phyloP scores from a whole-genome alignment of 1,284 basidiomycete genomes.

The Coniferiporia sulphurascens region DNA sequence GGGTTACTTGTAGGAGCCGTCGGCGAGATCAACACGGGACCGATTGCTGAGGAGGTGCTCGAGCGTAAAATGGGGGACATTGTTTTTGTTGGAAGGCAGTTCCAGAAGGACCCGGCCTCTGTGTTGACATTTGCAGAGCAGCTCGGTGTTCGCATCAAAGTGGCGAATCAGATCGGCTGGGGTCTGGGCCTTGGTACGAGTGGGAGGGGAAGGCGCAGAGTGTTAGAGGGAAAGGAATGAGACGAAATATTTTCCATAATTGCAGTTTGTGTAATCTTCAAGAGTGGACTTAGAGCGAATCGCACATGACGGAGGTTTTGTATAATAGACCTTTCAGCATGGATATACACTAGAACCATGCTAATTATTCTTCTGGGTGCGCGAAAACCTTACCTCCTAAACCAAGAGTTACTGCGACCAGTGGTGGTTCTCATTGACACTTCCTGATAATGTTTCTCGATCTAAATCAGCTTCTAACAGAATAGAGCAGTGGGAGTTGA shows the following conservation, averaged over 20 bases:
- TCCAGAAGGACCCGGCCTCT: conserved; percentile 51
- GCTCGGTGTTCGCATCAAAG: conserved; percentile 27
- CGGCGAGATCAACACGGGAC: conserved; percentile 42
- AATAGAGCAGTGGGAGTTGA: too few relatives aligned
- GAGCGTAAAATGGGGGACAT: conserved; percentile 34
- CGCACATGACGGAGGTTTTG: too few relatives aligned
- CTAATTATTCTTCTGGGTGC: too few relatives aligned
- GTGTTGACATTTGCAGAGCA: conserved; percentile 33
- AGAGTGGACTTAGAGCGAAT: too few relatives aligned
- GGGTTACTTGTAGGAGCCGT: conserved; percentile 40
- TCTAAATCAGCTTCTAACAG: too few relatives aligned
- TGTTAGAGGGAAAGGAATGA: background rate
- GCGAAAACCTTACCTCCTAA: too few relatives aligned
- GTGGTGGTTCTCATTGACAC: too few relatives aligned
- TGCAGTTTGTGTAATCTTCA: background rate
- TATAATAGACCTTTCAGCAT: too few relatives aligned
- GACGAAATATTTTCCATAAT: background rate
- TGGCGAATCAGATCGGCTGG: conserved; percentile 22
- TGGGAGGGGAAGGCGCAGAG: background rate
- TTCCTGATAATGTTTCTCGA: too few relatives aligned
- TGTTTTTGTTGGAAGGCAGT: conserved; percentile 46
- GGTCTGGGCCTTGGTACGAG: conserved; percentile 33
- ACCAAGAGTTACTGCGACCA: too few relatives aligned
- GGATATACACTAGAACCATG: too few relatives aligned
- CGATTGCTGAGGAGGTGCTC: conserved; percentile 43